Base-by-base conservation (phyloP, 371 early-diverging fungal genomes). In the Phascolomyces articulosus region DNA sequence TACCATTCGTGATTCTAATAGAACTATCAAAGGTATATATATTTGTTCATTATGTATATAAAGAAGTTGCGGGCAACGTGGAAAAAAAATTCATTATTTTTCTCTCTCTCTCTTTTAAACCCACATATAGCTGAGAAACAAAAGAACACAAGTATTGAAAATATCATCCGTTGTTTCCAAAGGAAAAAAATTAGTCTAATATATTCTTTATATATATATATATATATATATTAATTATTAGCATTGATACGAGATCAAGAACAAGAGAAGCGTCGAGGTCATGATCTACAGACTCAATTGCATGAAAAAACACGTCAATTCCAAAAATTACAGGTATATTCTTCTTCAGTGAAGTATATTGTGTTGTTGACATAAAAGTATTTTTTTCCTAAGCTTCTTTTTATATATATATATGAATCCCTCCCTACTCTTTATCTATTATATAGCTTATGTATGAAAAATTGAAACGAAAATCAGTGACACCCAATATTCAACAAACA, bases 221-320 rank as follows among this genome's bases (percentile, higher is more conserved):
- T 41, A 41, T 41, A n/a, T 41, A 41, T 47, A 15, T 60, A 85
- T n/a, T n/a, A n/a, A n/a, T n/a, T n/a, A n/a, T n/a, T n/a, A 34
- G 87, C 55, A 3, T 1, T 70, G 72, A 44, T 66, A 69, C 66
- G 76, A 71, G 72, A 85, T 76, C 69, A 74, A 15, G 88, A 91
- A 61, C 64, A 78, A 10, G 91, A 90, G 56, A 86, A 80, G 34
- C 71, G 72, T 9, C 76, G 78, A 20, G 60, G 66, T 4, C 83
- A 82, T 20, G 85, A 89, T 24, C 62, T 90, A 21, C 64, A 67
- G 4, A 82, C 78, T 7, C 83, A 87, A 55, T 58, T 85, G 28
- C 87, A 87, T 18, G 91, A 92, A 55, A 91, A 88, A 53, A 63
- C 70, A 31, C 76, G 87, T 15, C 93, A 92, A 56, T 81, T 93